Base-by-base conservation (phyloP, 2,329 filamentous ascomycete species). In the Corinectria fuckeliana region DNA sequence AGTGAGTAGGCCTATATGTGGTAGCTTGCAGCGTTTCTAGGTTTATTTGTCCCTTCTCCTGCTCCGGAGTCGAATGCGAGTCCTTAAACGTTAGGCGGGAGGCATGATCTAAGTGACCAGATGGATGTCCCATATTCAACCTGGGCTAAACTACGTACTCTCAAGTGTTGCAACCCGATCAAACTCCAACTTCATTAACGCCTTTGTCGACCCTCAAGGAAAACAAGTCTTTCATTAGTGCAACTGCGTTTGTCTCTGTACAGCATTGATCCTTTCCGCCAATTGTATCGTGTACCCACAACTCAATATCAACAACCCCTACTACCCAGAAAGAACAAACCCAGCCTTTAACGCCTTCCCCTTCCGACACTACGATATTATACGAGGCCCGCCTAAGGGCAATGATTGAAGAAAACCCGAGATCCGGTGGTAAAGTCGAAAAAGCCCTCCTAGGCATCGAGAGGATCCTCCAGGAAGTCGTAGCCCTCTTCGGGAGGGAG, bases 401-500 rank as follows among this genome's bases (percentile, higher is more conserved):
- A 20, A 48, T 48, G 13, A 28, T 18, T 28, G 9, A 8, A 36
- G 28, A 48, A 56, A 42, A 49, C 14, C 3, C 30, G 25, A 28
- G 18, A 36, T 21, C 30, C 13, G 30, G 34, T 44, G 21, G 47
- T 49, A 11, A 57, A 34, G 20, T 42, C 21, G 44, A 32, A 45
- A 32, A 26, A 28, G 30, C 13, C 11, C 13, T 28, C 39, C 63
- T 73, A 72, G 80, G 87, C 72, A 88, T 92, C 75, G 18, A 78
- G 57, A 3, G 80, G 77, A 25, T 85, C 82, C 11, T 76, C 72
- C 60, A 85, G 71, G 62, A 91, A 85, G 74, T 96, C 91, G 78
- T 97, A 97, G 56, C 92, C 93, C 70, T 91, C 91, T 74, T 97
- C 93, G 0, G 87, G 84, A 1, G 92, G 90, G 41, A 97, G 80